Conservation (phyloP, 768 basidiomycete genomes). For the Hypsizygus marmoreus region DNA sequence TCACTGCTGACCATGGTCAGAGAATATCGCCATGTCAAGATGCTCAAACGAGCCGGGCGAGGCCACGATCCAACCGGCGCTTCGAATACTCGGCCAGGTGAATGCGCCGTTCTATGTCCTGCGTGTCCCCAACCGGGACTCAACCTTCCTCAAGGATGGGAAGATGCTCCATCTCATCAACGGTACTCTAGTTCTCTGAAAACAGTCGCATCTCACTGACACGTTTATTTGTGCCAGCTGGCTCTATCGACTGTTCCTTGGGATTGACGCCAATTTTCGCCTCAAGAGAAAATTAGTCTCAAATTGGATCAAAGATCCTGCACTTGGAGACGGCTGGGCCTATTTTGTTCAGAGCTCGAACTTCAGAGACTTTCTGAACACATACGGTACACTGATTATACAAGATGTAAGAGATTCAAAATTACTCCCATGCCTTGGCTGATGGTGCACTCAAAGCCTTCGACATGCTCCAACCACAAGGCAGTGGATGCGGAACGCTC, state of each 20-base stretch:
- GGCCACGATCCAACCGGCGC: conserved; percentile 16
- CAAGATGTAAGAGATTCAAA: conserved; percentile 11
- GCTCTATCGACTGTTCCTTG: no score
- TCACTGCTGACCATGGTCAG: conserved; percentile 18
- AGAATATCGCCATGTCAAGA: conserved; percentile 20
- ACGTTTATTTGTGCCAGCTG: no score
- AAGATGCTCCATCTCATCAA: conserved; percentile 1
- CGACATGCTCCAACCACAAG: conserved; percentile 9
- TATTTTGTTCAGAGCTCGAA: conserved; percentile 4
- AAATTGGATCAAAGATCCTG: conserved; percentile 14
- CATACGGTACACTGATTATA: neutral
- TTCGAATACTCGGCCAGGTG: conserved; percentile 12
- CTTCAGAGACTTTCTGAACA: conserved; percentile 11
- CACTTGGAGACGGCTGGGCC: conserved; percentile 5
- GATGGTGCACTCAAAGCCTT: neutral
- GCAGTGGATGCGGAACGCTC: conserved; percentile 5
- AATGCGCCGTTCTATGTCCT: conserved; percentile 25
- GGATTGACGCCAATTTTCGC: conserved; percentile 25
- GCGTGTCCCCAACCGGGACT: conserved; percentile 27
- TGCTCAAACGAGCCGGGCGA: conserved; percentile 20
- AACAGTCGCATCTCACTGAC: no score
- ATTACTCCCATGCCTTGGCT: neutral
- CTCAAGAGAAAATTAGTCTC: conserved; percentile 19
- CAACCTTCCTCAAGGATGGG: conserved; percentile 23
- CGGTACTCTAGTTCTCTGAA: no score